Evolutionary conservation across 805 yeast genomes (phyloP), one percentile per base, ranked within the genome.

Genomic region (Barnettozyma populi): DNA sequence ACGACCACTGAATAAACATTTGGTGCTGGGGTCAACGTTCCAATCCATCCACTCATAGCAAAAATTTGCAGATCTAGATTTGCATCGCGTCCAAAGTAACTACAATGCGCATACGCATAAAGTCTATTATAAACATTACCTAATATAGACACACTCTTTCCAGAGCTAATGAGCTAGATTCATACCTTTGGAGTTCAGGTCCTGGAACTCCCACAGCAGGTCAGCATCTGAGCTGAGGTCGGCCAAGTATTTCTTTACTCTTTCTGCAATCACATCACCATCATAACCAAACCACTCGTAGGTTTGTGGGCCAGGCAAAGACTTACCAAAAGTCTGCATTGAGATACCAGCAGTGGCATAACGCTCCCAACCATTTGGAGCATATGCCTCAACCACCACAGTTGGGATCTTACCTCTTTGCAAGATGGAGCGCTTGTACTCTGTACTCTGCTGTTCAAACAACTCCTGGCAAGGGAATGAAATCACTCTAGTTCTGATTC

Each of bases 281-380:
- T 59, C 51, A 48, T 50, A 67, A 6, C 69, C 70, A 51, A 65
- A 67, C 47, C 59, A 59, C 9, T 64, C 53, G 50, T 67, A 68
- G 13, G 60, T 63, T 38, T 50, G 59, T 14, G 51, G 44, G n/a
- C 68, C 68, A 7, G 71, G 68, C 42, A 67, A 57, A 1, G 70
- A 65, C 36, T 63, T 66, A 29, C 72, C 72, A 45, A 61, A 67
- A 1, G 60, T 52, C 29, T 58, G 55, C 66, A 67, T 55, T 43
- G 55, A 62, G 48, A 63, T 53, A 44, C 69, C 68, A 24, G 70
- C 71, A 31, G 56, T 59, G 14, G 70, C 69, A 47, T 64, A 65
- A 44, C 65, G 54, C 47, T 67, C 69, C 72, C 72, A 67, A 7
- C 68, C 68, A 43, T 56, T 55, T 18, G 64, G 61, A 4, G 68